phyloP scores from a whole-genome alignment of 305 asterid genomes.

The Fraxinus baroniana region DNA sequence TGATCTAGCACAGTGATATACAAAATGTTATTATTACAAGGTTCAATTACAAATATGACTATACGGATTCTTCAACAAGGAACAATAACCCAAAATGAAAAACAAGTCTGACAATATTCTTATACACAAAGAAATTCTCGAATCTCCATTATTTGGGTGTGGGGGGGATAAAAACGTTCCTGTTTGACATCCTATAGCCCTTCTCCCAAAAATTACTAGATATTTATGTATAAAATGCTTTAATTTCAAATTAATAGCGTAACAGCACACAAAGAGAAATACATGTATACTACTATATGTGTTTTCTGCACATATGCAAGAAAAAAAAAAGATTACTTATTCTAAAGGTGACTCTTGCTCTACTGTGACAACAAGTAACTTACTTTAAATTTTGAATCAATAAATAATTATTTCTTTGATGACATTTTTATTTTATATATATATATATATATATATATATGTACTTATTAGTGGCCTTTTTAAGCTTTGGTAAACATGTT shows the following conservation, averaged over 20 bases:
- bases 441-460: too few relatives aligned
- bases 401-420: neutral
- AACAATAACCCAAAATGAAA: neutral
- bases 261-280: neutral
- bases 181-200: neutral
- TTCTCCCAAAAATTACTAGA: neutral
- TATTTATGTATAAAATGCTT: neutral
- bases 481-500: neutral
- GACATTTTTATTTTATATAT: neutral
- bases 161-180: neutral
- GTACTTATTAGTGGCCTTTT: neutral
- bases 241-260: neutral
- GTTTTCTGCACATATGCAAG: neutral
- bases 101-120: constrained; percentile 11
- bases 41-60: neutral
- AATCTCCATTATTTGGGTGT: too few relatives aligned
- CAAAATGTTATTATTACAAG: neutral
- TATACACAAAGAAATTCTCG: constrained; percentile 2
- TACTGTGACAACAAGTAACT: neutral
- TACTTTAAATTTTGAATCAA: neutral
- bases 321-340: neutral
- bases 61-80: neutral
- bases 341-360: neutral
- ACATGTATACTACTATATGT: neutral
- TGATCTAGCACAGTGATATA: neutral